phyloP scores from a whole-genome alignment of 768 basidiomycete genomes.

The Rhizopogon roseolus region DNA sequence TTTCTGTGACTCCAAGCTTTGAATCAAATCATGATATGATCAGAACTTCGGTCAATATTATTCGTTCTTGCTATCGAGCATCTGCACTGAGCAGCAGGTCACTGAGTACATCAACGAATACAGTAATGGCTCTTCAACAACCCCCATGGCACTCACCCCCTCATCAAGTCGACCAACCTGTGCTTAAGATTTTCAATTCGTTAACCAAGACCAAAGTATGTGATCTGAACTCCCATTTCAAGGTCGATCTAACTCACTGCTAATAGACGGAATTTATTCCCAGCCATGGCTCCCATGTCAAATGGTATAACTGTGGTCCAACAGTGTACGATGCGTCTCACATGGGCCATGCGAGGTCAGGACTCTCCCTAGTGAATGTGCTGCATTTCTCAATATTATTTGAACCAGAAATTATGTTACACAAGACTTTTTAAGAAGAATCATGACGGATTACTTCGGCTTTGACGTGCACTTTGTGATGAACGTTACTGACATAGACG shows the following conservation, averaged over 20 bases:
- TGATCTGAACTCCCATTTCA: slow-evolving; percentile 11
- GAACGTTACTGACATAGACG: slow-evolving; percentile 99
- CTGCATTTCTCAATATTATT: slow-evolving; percentile 1
- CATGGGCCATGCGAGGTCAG: slow-evolving; percentile 96
- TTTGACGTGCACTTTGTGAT: slow-evolving; percentile 98
- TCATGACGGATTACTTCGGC: slow-evolving; percentile 93
- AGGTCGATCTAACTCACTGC: slow-evolving; percentile 6
- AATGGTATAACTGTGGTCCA: slow-evolving; percentile 99
- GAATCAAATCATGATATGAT: slow-evolving; percentile 15
- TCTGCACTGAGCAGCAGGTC: slow-evolving; percentile 4
- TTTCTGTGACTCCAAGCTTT: neutral
- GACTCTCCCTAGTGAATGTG: neutral
- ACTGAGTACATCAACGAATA: neutral
- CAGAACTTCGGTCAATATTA: slow-evolving; percentile 12
- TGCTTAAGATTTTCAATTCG: slow-evolving; percentile 82
- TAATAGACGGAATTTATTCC: slow-evolving; percentile 74
- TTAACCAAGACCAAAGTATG: slow-evolving; percentile 85
- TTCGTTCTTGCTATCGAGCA: slow-evolving; percentile 5
- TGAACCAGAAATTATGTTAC: slow-evolving; percentile 91
- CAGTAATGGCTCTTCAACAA: slow-evolving; percentile 54
- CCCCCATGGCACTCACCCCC: slow-evolving; percentile 45
- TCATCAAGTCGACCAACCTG: slow-evolving; percentile 38
- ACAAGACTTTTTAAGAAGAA: slow-evolving; percentile 84
- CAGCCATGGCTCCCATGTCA: slow-evolving; percentile 64
- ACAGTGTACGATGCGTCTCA: slow-evolving; percentile 98